These are phyloP conservation scores for Pseudozyma pruni DNA, from an alignment of 1,284 basidiomycete species.

Conservation along the genomic window DNA sequence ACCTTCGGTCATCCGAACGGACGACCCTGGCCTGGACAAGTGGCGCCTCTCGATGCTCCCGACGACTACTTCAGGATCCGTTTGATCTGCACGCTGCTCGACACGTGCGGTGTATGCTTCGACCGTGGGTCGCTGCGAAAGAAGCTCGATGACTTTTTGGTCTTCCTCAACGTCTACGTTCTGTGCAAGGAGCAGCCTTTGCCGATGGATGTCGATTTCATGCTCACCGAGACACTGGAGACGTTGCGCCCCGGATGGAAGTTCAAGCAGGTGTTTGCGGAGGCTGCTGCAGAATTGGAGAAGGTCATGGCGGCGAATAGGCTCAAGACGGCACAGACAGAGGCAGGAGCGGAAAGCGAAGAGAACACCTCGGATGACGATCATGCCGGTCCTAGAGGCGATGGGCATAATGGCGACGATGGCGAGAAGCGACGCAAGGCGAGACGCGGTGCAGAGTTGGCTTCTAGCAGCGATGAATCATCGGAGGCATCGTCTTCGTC, in stretches of 20 bases:
- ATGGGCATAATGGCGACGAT: constrained; percentile 70
- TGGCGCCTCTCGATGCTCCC: constrained; percentile 83
- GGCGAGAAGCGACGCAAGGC: constrained; percentile 71
- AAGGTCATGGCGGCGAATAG: constrained; percentile 77
- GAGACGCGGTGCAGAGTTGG: constrained; percentile 73
- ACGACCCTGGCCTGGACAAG: constrained; percentile 82
- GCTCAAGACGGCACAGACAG: constrained; percentile 12
- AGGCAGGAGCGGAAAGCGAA: constrained; percentile 28
- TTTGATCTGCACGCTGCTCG: constrained; percentile 88
- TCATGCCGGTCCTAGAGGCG: constrained; percentile 54
- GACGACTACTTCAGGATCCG: constrained; percentile 96
- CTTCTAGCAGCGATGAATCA: constrained; percentile 16
- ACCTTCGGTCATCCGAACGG: constrained; percentile 96
- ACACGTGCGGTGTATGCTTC: constrained; percentile 98
- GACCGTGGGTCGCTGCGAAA: constrained; percentile 88
- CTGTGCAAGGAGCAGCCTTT: constrained; percentile 81
- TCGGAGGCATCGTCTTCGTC: constrained; percentile 15
- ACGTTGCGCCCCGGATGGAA: constrained; percentile 54
- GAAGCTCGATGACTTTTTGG: constrained; percentile 90
- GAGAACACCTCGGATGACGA: constrained; percentile 16
- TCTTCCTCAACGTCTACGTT: constrained; percentile 93
- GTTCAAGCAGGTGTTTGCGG: constrained; percentile 79
- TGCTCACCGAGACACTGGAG: constrained; percentile 91
- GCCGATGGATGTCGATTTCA: constrained; percentile 97
- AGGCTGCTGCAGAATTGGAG: constrained; percentile 87